Evolutionary conservation across 1,284 basidiomycete species (phyloP).

Genomic region (Cystobasidiaceae sp.): DNA sequence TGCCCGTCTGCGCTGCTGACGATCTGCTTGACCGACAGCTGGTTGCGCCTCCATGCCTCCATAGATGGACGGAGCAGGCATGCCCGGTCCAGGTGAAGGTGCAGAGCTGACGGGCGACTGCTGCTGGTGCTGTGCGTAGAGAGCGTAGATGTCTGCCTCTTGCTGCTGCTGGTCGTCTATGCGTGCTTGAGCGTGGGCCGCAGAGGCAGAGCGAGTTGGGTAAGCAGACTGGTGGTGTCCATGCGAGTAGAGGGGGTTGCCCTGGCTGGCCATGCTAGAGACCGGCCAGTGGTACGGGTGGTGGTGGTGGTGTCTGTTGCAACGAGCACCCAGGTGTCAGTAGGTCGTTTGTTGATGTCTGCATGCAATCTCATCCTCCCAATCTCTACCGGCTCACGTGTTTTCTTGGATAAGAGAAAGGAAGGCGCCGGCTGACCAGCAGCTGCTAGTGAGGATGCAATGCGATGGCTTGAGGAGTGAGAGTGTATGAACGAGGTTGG

Average conservation of each 20-base stretch:
- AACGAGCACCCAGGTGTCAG: too few species aligned
- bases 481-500: too few species aligned
- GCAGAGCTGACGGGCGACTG: background rate
- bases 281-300: background rate
- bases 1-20: too few species aligned
- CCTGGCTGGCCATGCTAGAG: background rate
- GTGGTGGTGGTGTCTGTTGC: too few species aligned
- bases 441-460: too few species aligned
- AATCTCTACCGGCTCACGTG: too few species aligned
- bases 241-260: background rate
- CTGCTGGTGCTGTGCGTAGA: slow-evolving; percentile 7
- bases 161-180: background rate
- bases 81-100: background rate
- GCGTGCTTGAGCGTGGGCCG: background rate
- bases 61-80: slow-evolving; percentile 1
- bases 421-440: too few species aligned
- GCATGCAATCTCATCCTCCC: too few species aligned
- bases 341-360: too few species aligned
- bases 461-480: too few species aligned
- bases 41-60: slow-evolving; percentile 2
- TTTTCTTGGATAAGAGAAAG: too few species aligned
- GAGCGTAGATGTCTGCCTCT: slow-evolving; percentile 8
- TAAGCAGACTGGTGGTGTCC: background rate
- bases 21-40: background rate
- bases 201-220: background rate